Base-by-base conservation (phyloP, 805 yeast species). In the Isabelozyma pseudorhagii region DNA sequence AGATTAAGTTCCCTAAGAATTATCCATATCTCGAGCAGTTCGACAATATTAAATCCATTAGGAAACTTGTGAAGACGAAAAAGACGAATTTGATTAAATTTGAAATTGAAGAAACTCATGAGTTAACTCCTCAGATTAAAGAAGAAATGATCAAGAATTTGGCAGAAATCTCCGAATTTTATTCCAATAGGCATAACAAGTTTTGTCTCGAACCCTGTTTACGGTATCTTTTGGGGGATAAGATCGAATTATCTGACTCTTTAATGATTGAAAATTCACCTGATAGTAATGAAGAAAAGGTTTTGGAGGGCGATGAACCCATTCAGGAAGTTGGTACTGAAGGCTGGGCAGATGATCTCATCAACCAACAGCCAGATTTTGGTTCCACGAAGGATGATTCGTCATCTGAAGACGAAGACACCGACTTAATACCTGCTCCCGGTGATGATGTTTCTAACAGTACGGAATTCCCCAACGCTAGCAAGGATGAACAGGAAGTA, bases 141-240 rank as follows among this genome's bases (percentile, higher is more conserved):
- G 70, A 71, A 21, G 83, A 78, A 34, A 80, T 93, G 58, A 57
- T 79, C 14, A 58, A 62, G 3, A 76, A 72, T 27, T 64, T 93
- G 38, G 70, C 74, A 38, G 80, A 79, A 38, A 84, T 92, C 7
- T 70, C 89, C 0, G 64, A 62, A 1, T 78, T 75, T 47, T 84
- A 82, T 57, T 75, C 91, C 1, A 73, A 78, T 31, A 72, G 77
- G 38, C 66, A 71, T 47, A 80, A 82, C 29, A 72, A 74, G 51
- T 89, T 83, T 54, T 89, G 97, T 54, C 70, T 94, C 17, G 98
- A 94, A 61, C 85, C 87, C 1, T 82, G 92, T 56, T 64, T 93
- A 49, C 64, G 97, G 42, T 87, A 74, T 58, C 69, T 94, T 2
- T 72, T 91, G 72, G 99, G 99, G 3, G 97, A 90, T 54, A 79